Conservation (phyloP, 345 rosid genomes). For the Geranium brycei region DNA sequence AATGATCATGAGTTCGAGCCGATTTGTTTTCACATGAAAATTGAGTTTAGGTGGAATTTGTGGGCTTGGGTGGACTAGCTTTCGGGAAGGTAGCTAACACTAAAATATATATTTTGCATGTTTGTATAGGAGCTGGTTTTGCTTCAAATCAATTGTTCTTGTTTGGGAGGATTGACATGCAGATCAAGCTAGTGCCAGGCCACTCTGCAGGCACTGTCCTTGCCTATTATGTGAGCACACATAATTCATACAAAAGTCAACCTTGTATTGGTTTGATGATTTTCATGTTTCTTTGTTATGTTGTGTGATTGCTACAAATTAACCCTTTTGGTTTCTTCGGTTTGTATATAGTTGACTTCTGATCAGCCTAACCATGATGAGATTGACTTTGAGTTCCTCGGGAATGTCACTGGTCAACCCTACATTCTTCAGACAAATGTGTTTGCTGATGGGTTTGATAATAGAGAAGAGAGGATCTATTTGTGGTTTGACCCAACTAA, state of each 20-base stretch:
- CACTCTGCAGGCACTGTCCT: slow-evolving; percentile 73
- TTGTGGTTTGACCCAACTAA: slow-evolving; percentile 90
- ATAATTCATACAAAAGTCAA: too few species aligned
- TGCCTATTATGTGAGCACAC: slow-evolving; percentile 54
- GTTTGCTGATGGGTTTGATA: slow-evolving; percentile 47
- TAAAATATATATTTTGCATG: too few species aligned
- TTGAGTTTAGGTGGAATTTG: too few species aligned
- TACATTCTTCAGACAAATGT: slow-evolving; percentile 78
- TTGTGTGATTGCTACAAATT: background rate
- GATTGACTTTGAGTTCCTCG: slow-evolving; percentile 72
- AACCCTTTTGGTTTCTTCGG: too few species aligned
- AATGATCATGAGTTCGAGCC: too few species aligned
- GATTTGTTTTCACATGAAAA: too few species aligned
- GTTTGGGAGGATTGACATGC: slow-evolving; percentile 65
- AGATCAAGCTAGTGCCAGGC: slow-evolving; percentile 70
- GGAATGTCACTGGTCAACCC: slow-evolving; percentile 57
- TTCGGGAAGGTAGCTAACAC: too few species aligned
- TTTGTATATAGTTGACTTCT: slow-evolving; percentile 41
- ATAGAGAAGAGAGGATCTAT: slow-evolving; percentile 63
- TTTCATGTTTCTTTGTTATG: background rate
- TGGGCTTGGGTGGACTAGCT: too few species aligned
- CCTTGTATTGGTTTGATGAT: too few species aligned
- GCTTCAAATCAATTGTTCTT: slow-evolving; percentile 56
- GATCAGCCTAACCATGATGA: slow-evolving; percentile 68
- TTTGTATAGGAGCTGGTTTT: slow-evolving; percentile 49